Evolutionary conservation across 2,329 filamentous ascomycete genomes (phyloP).

Genomic region (Monilinia aucupariae): DNA sequence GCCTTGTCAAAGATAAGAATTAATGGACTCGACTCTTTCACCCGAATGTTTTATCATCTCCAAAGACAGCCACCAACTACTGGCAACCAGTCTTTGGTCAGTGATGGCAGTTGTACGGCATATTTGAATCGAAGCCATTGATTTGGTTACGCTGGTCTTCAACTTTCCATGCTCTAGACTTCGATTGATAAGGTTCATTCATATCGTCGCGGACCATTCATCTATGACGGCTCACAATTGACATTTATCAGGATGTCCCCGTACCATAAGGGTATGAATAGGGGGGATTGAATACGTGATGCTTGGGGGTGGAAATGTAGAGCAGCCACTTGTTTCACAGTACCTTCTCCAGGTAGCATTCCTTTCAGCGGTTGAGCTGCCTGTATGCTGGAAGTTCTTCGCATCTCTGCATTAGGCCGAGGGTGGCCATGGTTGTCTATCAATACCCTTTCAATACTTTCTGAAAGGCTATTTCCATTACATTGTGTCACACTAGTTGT

Average conservation of each 20-base stretch:
- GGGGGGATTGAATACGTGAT: not conserved
- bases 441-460: not conserved
- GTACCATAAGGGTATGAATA: not conserved
- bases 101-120: not conserved
- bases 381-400: not conserved
- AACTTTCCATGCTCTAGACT: not conserved
- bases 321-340: not conserved
- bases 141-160: not conserved
- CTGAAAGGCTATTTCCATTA: not conserved
- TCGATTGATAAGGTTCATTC: not conserved
- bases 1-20: constrained; percentile 13
- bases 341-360: not conserved
- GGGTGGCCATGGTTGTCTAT: not conserved
- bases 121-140: not conserved
- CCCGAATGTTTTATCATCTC: not conserved
- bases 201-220: not conserved
- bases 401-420: not conserved
- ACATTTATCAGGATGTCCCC: not conserved
- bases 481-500: not conserved
- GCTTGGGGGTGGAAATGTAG: not conserved
- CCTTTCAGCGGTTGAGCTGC: not conserved
- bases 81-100: too few species aligned
- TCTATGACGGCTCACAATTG: not conserved
- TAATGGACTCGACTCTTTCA: not conserved
- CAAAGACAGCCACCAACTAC: not conserved